Evolutionary conservation across 2,329 filamentous ascomycete species (phyloP), one percentile per base, ranked within the genome.

Genomic region (Ciborinia camelliae): DNA sequence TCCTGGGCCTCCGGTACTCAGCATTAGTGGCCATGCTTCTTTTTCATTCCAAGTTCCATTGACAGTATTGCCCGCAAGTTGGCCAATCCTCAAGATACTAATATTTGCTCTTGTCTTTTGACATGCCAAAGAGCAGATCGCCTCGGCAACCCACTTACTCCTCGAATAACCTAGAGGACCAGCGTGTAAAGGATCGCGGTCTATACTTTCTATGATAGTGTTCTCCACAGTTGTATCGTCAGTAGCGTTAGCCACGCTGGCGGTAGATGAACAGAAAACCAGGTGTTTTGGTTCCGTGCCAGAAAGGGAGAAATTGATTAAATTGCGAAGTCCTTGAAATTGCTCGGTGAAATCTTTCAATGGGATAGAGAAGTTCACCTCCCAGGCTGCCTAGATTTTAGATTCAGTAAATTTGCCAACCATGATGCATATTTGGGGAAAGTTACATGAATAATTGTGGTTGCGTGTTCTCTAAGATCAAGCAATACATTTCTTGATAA

Each of bases 361-460:
- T 4, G 81, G 79, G 62, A 86, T 77, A 32, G 81, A 82, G 76
- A 89, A 89, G 74, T 89, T 88, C 23, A 89, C 86, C 2, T 82
- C 79, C 86, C 86, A 89, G 26, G 86, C 86, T 28, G 70, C 68
- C 71, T 73, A 53, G 14, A 35, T n/a, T 32, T 52, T 53, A 3
- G 41, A n/a, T 7, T 39, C 10, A 30, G 32, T 47, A 37, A 35
- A 1, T 15, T 37, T 14, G 23, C n/a, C 37, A 39, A 45, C 3
- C 7, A 23, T 43, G 23, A 28, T 26, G 23, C 10, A 14, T 15
- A 23, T 8, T 28, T 14, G 28, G 48, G 20, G 8, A 51, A 12
- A 48, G 43, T 55, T 55, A 86, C 79, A 72, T 89, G 86, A 63
- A 90, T 81, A 23, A 91, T 77, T 64, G 81, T 75, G 3, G 68